Evolutionary conservation across 306 rosid genomes (phyloP), one percentile per base, ranked within the genome.

Genomic region (Rosa rugosa): DNA sequence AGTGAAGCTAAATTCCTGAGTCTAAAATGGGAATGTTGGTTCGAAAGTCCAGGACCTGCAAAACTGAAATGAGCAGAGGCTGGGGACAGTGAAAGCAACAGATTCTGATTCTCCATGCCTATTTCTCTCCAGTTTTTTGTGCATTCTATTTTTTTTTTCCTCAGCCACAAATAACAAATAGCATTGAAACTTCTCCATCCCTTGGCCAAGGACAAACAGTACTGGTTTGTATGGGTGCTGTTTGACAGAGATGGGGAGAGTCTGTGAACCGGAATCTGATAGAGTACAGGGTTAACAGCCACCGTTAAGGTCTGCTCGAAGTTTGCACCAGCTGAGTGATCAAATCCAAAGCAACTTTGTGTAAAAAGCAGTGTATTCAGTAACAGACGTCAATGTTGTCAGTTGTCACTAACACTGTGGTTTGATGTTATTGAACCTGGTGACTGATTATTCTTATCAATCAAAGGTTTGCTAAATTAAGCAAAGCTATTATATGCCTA

Each of bases 21-120:
- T 66, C 11, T 9, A 31, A 72, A 82, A 80, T 76, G 83, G 77
- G 93, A 85, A 89, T 85, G 88, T 85, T 84, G 85, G 82, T 78
- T 67, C 83, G 75, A 79, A 80, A 79, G 85, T 83, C 75, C 83
- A 82, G 83, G 13, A 36, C 16, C 83, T 73, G 45, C 44, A 72
- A 80, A 75, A 59, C 80, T 76, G 80, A 57, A 38, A 82, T 72
- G 84, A 84, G 76, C 69, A 80, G 67, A 34, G 17, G 31, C 85
- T 69, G 84, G 80, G 84, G 88, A 87, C 38, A 68, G 67, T 44
- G 59, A 75, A 82, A 73, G 77, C 8, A 65, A 16, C 44, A 81
- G 80, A 83, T 62, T 85, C 80, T 54, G 93, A 87, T 82, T 89
- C 88, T 54, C 77, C 68, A 78, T 41, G 40, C 69, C 72, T 63